phyloP scores from a whole-genome alignment of 257 asterid genomes.

The Plantago elongata region DNA sequence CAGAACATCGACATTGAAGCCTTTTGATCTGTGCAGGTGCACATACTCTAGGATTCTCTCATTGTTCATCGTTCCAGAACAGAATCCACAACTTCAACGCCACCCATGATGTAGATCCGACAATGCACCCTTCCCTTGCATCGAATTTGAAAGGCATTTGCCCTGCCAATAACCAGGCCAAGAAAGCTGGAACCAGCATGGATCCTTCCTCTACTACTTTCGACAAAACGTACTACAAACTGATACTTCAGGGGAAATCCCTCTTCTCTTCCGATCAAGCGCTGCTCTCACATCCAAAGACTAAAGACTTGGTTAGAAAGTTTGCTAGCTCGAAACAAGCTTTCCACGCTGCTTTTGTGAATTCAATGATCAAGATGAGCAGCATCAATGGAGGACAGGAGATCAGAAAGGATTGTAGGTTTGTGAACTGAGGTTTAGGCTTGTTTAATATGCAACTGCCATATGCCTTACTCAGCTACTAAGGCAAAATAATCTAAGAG shows the following conservation, averaged over 20 bases:
- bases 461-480: not conserved
- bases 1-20: not conserved
- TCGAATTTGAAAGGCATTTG: slow-evolving; percentile 44
- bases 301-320: slow-evolving; percentile 44
- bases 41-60: slow-evolving; percentile 81
- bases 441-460: not conserved
- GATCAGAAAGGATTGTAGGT: slow-evolving; percentile 69
- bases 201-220: slow-evolving; percentile 68
- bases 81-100: slow-evolving; percentile 64
- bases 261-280: slow-evolving; percentile 74
- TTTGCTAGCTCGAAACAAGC: slow-evolving; percentile 59
- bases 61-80: slow-evolving; percentile 63
- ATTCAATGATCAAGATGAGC: slow-evolving; percentile 85
- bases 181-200: slow-evolving; percentile 58
- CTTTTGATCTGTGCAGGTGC: slow-evolving; percentile 42
- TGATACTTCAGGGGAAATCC: slow-evolving; percentile 43
- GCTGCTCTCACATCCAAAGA: slow-evolving; percentile 43
- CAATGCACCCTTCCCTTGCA: slow-evolving; percentile 57
- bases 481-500: not conserved
- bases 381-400: slow-evolving; percentile 80
- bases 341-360: slow-evolving; percentile 53
- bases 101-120: slow-evolving; percentile 68
- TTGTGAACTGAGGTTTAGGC: slow-evolving; percentile 39
- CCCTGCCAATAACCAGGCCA: slow-evolving; percentile 39
- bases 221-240: slow-evolving; percentile 67